phyloP scores from a whole-genome alignment of 139 green algal genomes.

The Desmodesmus armatus region DNA sequence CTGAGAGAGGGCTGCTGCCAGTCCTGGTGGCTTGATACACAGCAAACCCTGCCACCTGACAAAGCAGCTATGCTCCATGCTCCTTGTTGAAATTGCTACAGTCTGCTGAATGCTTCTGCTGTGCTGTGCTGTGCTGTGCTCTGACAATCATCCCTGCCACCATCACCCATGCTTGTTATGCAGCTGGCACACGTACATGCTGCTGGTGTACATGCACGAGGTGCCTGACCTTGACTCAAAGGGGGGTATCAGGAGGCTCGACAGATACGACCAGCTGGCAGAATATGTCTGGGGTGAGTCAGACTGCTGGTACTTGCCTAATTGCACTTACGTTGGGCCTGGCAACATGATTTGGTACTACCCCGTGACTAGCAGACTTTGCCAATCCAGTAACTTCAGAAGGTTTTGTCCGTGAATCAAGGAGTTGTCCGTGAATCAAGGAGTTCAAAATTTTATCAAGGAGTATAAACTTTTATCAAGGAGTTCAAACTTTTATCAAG shows the following conservation, averaged over 20 bases:
- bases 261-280: neutral
- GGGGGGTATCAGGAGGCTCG: neutral
- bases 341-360: too few relatives aligned
- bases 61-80: neutral
- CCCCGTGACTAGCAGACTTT: constrained; percentile 6
- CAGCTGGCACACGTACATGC: neutral
- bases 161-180: neutral
- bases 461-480: too few relatives aligned
- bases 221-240: neutral
- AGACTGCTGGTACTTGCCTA: neutral
- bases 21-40: neutral
- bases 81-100: neutral
- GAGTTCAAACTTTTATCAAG: too few relatives aligned
- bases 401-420: too few relatives aligned
- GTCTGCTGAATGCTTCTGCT: neutral
- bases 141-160: neutral
- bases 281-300: neutral
- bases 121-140: neutral
- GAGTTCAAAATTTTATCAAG: too few relatives aligned
- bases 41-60: too few relatives aligned
- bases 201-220: neutral
- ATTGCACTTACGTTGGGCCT: neutral
- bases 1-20: too few relatives aligned
- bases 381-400: neutral
- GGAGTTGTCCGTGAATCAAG: too few relatives aligned